Evolutionary conservation across 371 early-diverging fungal genomes (phyloP).

Genomic region (Amoeboaphelidium protococcarum): DNA sequence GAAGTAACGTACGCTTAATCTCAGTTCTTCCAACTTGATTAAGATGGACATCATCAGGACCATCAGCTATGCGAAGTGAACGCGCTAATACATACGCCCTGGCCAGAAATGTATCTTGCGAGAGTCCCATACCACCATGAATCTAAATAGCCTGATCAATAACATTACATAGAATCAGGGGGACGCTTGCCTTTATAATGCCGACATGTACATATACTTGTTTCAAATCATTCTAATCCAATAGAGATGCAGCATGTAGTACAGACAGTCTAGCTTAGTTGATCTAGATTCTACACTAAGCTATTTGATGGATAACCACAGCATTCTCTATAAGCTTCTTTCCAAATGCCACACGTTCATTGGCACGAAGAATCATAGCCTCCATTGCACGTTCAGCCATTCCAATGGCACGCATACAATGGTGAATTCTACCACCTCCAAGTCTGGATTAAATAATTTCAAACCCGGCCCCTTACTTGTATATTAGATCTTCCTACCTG

Average conservation of each 20-base stretch:
- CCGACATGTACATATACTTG: conserved; percentile 24
- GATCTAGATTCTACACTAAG: conserved; percentile 57
- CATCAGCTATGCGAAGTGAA: conserved; percentile 76
- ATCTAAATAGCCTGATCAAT: conserved; percentile 62
- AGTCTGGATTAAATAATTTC: conserved; percentile 86
- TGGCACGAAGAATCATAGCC: conserved; percentile 49
- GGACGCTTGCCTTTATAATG: conserved; percentile 26
- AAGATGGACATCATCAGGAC: conserved; percentile 58
- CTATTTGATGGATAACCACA: conserved; percentile 46
- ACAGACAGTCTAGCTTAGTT: conserved; percentile 72
- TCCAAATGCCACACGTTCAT: conserved; percentile 68
- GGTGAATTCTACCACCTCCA: conserved; percentile 44
- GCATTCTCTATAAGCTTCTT: conserved; percentile 50
- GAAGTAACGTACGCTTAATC: too few species aligned
- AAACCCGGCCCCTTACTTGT: conserved; percentile 87
- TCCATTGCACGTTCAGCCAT: conserved; percentile 75
- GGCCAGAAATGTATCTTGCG: conserved; percentile 61
- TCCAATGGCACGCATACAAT: conserved; percentile 82
- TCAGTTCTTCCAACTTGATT: conserved; percentile 39
- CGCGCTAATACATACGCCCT: conserved; percentile 49
- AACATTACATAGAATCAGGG: conserved; percentile 37
- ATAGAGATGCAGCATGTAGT: conserved; percentile 57
- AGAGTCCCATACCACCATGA: conserved; percentile 67
- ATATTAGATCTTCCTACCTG: conserved; percentile 52
- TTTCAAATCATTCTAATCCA: conserved; percentile 80